A percentile compares a stretch with the other conserved stretches of the same genome.
Evolutionary conservation across 2,329 filamentous ascomycete species (phyloP).

Genomic region (Chalara sp.): DNA sequence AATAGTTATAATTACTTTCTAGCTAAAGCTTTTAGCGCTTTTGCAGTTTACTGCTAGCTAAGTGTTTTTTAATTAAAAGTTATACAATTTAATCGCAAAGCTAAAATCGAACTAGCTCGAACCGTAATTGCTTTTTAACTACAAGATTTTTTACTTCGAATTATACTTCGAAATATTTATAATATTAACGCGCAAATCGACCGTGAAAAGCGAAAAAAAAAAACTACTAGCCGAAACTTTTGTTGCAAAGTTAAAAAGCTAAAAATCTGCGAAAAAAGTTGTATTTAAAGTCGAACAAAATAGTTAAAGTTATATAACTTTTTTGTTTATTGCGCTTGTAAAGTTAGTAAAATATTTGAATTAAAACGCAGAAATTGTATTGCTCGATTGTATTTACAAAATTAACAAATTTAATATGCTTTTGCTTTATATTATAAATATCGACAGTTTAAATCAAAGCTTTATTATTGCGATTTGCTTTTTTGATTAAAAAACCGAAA

Average conservation of each 20-base stretch:
- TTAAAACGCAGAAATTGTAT: not conserved
- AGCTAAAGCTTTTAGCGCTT: not conserved
- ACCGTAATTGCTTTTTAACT: not conserved
- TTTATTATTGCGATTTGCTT: not conserved
- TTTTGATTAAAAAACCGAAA: not conserved
- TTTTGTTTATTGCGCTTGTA: not conserved
- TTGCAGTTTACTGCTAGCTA: not conserved
- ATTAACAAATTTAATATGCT: not conserved
- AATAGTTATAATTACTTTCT: not conserved
- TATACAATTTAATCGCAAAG: not conserved
- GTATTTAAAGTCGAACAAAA: not conserved
- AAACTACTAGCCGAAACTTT: not conserved
- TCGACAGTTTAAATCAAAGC: not conserved
- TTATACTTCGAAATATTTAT: not conserved
- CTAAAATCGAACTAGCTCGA: not conserved
- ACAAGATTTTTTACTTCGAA: too few species aligned
- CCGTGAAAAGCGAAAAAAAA: not conserved
- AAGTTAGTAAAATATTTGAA: not conserved
- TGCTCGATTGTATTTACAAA: not conserved
- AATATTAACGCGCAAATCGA: not conserved
- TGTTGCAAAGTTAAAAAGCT: not conserved
- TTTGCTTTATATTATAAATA: not conserved
- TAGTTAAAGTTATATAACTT: not conserved
- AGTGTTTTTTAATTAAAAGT: not conserved
- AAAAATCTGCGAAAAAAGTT: not conserved